Conservation (phyloP, 2,329 filamentous ascomycete species). For the Elsinoe australis region DNA sequence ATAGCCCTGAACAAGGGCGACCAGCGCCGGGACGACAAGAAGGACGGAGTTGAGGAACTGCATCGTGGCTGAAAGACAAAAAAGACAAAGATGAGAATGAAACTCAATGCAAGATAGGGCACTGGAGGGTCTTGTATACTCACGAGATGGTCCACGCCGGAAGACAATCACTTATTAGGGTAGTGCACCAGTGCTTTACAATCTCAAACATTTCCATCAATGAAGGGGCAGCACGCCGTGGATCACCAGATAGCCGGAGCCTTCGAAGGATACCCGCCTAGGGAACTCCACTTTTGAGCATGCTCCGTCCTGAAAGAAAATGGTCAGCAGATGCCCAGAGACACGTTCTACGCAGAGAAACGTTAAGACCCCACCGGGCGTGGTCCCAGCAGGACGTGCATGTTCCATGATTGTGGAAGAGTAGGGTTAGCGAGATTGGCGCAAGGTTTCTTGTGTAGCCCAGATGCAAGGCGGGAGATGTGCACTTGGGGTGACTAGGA, state of each 20-base stretch:
- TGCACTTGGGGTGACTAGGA: too few species aligned
- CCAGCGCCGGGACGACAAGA: constrained; percentile 19
- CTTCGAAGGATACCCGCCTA: too few species aligned
- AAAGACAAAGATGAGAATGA: too few species aligned
- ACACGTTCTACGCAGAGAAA: neutral
- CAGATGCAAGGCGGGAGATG: constrained; percentile 8
- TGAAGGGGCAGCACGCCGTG: constrained; percentile 6
- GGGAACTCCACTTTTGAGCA: neutral
- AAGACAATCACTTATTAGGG: too few species aligned
- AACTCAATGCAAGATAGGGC: too few species aligned
- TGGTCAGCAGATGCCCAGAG: constrained; percentile 6
- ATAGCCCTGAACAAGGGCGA: constrained; percentile 29
- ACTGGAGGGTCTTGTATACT: too few species aligned
- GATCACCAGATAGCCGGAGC: neutral
- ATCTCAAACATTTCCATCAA: constrained; percentile 3
- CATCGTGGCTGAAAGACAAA: constrained; percentile 10
- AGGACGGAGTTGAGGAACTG: constrained; percentile 1
- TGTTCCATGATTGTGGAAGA: constrained; percentile 12
- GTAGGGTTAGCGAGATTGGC: constrained; percentile 4
- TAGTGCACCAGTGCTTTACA: neutral
- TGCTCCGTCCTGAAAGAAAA: too few species aligned
- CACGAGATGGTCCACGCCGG: neutral
- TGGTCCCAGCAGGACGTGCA: constrained; percentile 10
- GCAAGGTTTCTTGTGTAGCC: neutral
- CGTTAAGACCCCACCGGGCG: constrained; percentile 11